Evolutionary conservation across 768 basidiomycete genomes (phyloP).

Genomic region (Trametes sanguinea): DNA sequence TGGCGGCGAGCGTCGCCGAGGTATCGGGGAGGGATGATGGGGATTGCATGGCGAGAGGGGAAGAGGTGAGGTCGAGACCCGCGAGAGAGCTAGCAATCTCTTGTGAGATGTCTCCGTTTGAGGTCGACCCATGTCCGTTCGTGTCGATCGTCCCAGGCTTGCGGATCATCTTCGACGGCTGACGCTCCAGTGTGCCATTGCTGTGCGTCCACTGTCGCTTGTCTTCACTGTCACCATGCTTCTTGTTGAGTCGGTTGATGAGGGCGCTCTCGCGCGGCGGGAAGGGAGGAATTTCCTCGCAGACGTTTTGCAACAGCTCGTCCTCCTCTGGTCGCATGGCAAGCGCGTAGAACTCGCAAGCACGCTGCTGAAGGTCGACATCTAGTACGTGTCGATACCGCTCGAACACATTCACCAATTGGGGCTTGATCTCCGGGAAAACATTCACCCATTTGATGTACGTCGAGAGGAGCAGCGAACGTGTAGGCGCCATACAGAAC

Average conservation of each 20-base stretch:
- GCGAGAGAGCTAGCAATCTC: constrained; percentile 76
- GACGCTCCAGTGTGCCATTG: constrained; percentile 65
- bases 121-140: constrained; percentile 37
- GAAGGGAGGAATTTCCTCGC: constrained; percentile 99
- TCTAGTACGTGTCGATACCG: constrained; percentile 97
- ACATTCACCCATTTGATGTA: constrained; percentile 99
- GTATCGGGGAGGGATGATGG: constrained; percentile 17
- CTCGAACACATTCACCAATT: constrained; percentile 92
- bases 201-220: constrained; percentile 95
- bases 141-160: constrained; percentile 38
- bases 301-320: constrained; percentile 89
- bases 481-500: constrained; percentile 88
- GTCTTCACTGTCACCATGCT: constrained; percentile 91
- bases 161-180: constrained; percentile 46
- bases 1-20: constrained; percentile 30
- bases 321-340: constrained; percentile 86
- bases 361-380: constrained; percentile 95
- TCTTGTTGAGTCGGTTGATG: constrained; percentile 82
- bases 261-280: constrained; percentile 92
- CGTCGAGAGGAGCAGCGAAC: constrained; percentile 90
- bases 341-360: constrained; percentile 94
- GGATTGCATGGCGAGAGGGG: constrained; percentile 26
- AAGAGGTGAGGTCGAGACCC: constrained; percentile 63
- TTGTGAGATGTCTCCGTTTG: constrained; percentile 42
- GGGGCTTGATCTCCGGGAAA: constrained; percentile 96